Conservation (phyloP, 352 stramenopile species). For the Blastocystis sp. region DNA sequence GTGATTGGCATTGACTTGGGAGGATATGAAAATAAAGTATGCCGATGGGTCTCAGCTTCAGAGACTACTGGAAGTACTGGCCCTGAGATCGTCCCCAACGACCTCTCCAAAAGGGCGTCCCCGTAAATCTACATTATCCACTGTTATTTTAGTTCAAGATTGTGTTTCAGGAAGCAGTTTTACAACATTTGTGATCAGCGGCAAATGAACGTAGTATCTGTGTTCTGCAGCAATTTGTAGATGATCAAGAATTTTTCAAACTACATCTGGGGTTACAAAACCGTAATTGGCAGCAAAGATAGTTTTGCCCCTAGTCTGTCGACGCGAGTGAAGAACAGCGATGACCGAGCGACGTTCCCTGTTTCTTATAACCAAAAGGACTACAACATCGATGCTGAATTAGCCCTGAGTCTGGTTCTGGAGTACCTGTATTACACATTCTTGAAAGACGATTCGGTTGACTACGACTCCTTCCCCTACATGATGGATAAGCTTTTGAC, state of each 20-base stretch:
- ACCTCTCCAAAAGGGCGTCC: background rate
- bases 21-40: background rate
- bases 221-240: background rate
- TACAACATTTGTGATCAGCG: conserved; percentile 41
- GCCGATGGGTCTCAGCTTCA: background rate
- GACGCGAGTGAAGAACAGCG: background rate
- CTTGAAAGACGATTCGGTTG: background rate
- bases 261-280: conserved; percentile 56
- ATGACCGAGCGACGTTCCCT: background rate
- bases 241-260: conserved; percentile 27
- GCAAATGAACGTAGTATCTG: background rate
- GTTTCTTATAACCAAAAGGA: background rate
- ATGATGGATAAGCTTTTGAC: background rate
- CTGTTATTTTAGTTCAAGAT: background rate
- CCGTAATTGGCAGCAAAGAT: conserved; percentile 26
- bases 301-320: background rate
- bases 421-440: conserved; percentile 30
- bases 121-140: background rate
- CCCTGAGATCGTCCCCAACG: background rate
- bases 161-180: background rate
- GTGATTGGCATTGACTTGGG: conserved; percentile 40
- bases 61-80: background rate
- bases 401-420: conserved; percentile 7
- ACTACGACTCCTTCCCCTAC: background rate
- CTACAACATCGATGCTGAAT: background rate